phyloP scores from a whole-genome alignment of 164 flowering plant genomes.

The Sextonia rubra region DNA sequence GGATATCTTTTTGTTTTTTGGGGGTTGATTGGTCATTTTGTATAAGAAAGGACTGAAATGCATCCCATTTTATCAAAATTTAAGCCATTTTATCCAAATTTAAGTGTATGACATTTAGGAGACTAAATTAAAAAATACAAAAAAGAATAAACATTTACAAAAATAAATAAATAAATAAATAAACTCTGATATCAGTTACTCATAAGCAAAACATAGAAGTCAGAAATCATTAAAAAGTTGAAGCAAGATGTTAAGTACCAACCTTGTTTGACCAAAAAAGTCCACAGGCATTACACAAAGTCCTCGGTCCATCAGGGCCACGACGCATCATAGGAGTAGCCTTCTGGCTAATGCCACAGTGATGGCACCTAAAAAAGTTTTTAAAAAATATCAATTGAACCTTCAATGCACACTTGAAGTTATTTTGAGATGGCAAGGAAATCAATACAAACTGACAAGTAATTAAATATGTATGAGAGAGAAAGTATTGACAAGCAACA shows the following conservation, averaged over 20 bases:
- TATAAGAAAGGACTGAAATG: not conserved
- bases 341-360: constrained; percentile 13
- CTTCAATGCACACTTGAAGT: not conserved
- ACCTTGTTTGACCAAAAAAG: constrained; percentile 9
- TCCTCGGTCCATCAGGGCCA: constrained; percentile 8
- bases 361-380: constrained; percentile 6
- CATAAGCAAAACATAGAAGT: not conserved
- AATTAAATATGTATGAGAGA: too few relatives aligned
- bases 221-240: not conserved
- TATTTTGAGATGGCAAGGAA: not conserved
- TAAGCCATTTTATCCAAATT: too few relatives aligned
- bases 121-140: too few relatives aligned
- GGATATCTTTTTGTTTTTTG: too few relatives aligned
- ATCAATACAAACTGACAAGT: too few relatives aligned
- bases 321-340: constrained; percentile 11
- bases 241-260: not conserved
- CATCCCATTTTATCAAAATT: not conserved
- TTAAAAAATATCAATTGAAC: not conserved
- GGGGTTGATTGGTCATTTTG: not conserved
- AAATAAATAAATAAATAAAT: too few relatives aligned
- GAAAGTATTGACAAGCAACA: too few relatives aligned
- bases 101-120: too few relatives aligned
- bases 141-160: not conserved
- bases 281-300: constrained; percentile 9
- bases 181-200: not conserved